phyloP scores from a whole-genome alignment of 208 protist species.

The Crithidia sp. region DNA sequence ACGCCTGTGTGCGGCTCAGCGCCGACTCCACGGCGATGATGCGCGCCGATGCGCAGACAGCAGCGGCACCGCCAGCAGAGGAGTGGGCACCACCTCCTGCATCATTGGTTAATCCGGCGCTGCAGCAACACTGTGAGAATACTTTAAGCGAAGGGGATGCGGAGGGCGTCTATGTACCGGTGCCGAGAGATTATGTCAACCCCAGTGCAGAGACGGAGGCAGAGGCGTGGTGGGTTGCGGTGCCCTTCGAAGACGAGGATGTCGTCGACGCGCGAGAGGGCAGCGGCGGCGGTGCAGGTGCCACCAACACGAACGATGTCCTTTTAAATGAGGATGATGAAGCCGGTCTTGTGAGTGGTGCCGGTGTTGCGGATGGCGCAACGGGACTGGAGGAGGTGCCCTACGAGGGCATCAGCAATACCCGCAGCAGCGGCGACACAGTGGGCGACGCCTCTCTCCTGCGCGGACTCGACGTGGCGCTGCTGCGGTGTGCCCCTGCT shows the following conservation, averaged over 20 bases:
- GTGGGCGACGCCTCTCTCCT: not conserved
- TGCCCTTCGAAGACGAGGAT: conserved; percentile 47
- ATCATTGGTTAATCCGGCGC: no score
- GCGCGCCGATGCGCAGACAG: not conserved
- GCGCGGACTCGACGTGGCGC: conserved; percentile 19
- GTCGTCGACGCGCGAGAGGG: not conserved
- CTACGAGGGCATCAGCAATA: conserved; percentile 11
- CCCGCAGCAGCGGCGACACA: not conserved
- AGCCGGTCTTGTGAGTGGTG: not conserved
- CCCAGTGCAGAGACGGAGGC: not conserved
- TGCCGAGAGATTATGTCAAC: conserved; percentile 18
- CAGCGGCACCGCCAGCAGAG: no score
- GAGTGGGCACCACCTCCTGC: not conserved
- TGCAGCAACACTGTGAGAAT: no score
- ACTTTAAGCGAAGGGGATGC: not conserved
- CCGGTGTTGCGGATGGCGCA: not conserved
- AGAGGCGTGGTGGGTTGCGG: conserved; percentile 50
- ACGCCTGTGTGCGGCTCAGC: conserved; percentile 8
- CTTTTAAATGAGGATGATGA: no score
- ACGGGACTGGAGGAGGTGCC: conserved; percentile 29
- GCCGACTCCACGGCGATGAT: conserved; percentile 10
- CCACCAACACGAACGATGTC: no score
- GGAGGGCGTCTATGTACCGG: conserved; percentile 16
- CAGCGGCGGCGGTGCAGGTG: conserved; percentile 2
- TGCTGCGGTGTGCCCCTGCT: conserved; percentile 21